Percentiles rank a stretch among this genome's conserved stretches.
Conservation (phyloP, 768 basidiomycete species). For the Xerocomellus intermedius region DNA sequence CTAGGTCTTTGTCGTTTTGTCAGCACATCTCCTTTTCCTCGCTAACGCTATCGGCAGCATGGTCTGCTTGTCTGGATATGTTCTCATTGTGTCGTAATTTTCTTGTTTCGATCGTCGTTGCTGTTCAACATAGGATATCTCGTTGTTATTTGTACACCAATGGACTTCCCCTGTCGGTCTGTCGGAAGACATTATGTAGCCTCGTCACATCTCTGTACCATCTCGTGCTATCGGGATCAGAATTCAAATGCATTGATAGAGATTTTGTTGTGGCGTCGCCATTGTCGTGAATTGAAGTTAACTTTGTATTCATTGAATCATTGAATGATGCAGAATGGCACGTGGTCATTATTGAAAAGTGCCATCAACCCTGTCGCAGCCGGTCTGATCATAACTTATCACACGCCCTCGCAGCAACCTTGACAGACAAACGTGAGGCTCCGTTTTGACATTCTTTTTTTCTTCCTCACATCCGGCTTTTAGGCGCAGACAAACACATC, state of each 20-base stretch:
- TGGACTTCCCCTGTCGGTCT: slow-evolving; percentile 24
- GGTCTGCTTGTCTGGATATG: slow-evolving; percentile 26
- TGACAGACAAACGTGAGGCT: background rate
- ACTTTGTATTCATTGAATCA: slow-evolving; percentile 3
- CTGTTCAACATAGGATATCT: slow-evolving; percentile 31
- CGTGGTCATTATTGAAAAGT: slow-evolving; percentile 1
- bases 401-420: background rate
- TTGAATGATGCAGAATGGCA: background rate
- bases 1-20: slow-evolving; percentile 36
- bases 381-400: background rate
- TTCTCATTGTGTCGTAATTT: slow-evolving; percentile 22
- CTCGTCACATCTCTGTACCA: slow-evolving; percentile 28
- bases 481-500: background rate
- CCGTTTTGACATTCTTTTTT: background rate
- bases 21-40: slow-evolving; percentile 15
- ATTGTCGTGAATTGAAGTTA: background rate
- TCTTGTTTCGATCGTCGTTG: slow-evolving; percentile 12
- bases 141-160: slow-evolving; percentile 34
- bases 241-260: slow-evolving; percentile 23
- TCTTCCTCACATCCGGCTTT: background rate
- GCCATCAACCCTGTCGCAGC: slow-evolving; percentile 7
- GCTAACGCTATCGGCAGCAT: slow-evolving; percentile 28
- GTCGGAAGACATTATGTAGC: slow-evolving; percentile 33
- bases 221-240: slow-evolving; percentile 11
- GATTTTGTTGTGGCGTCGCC: slow-evolving; percentile 5